Evolutionary conservation across 1,284 basidiomycete genomes (phyloP).

Genomic region (Tilletiopsis washingtonensis): DNA sequence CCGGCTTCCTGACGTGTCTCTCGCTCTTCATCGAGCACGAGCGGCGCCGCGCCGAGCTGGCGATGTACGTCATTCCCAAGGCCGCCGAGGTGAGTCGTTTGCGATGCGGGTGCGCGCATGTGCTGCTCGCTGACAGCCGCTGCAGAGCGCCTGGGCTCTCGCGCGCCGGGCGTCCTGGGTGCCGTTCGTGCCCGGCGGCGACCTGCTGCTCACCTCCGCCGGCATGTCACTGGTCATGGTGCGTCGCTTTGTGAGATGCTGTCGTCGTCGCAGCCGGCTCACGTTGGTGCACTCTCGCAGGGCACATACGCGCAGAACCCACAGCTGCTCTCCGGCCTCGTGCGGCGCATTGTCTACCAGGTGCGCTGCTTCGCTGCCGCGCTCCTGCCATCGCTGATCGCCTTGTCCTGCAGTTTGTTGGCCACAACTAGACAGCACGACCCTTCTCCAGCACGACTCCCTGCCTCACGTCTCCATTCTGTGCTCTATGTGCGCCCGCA

Average conservation of each 20-base stretch:
- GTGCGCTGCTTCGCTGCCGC: too few species aligned
- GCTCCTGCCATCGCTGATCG: neutral
- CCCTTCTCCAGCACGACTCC: too few species aligned
- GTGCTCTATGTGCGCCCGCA: too few species aligned
- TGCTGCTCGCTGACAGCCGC: too few species aligned
- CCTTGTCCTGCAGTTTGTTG: constrained; percentile 18
- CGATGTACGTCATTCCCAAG: constrained; percentile 93
- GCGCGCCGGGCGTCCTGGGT: constrained; percentile 69
- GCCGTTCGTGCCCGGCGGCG: constrained; percentile 60
- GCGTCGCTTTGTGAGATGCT: too few species aligned
- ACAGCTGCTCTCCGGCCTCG: constrained; percentile 75
- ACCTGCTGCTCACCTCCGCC: constrained; percentile 58
- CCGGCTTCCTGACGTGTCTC: constrained; percentile 68
- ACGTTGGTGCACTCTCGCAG: too few species aligned
- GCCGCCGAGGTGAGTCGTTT: constrained; percentile 54
- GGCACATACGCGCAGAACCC: constrained; percentile 74
- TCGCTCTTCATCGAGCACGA: constrained; percentile 81
- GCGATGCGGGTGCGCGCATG: too few species aligned
- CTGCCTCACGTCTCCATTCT: too few species aligned
- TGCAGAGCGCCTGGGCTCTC: constrained; percentile 70
- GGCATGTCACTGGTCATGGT: constrained; percentile 92
- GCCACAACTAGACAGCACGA: constrained; percentile 21
- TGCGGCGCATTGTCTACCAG: constrained; percentile 82
- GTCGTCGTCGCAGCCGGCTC: too few species aligned
- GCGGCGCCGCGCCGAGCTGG: constrained; percentile 69